Percentiles rank a stretch among this genome's conserved stretches.
These are phyloP conservation scores for Boletus pseudopeckii DNA, from an alignment of 768 basidiomycete species.

Conservation along the genomic window DNA sequence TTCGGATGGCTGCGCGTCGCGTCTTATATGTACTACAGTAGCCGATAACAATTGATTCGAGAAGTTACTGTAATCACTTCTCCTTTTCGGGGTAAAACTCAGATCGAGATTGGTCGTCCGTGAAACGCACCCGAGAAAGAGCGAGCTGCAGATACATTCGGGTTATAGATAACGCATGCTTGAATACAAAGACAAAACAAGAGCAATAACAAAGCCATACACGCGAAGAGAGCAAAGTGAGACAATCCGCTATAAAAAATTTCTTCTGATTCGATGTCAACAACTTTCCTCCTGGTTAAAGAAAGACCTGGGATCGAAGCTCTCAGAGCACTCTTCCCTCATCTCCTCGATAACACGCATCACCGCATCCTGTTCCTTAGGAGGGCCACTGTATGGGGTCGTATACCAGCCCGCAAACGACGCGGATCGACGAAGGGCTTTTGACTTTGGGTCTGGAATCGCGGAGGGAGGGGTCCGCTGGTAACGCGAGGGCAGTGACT, in stretches of 20 bases:
- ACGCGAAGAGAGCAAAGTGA: neutral
- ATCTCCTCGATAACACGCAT: slow-evolving; percentile 19
- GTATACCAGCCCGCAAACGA: slow-evolving; percentile 20
- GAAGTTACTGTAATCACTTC: neutral
- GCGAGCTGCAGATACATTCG: too few species aligned
- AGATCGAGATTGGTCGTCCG: too few species aligned
- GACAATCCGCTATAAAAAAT: neutral
- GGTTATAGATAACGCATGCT: too few species aligned
- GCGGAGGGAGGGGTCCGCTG: neutral
- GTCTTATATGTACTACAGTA: too few species aligned
- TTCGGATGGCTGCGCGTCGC: neutral
- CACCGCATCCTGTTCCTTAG: slow-evolving; percentile 3
- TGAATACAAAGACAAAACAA: neutral
- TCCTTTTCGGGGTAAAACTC: neutral
- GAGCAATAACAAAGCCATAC: neutral
- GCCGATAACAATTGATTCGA: neutral
- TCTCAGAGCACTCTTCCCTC: slow-evolving; percentile 14
- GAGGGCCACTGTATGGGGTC: neutral
- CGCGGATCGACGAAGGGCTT: slow-evolving; percentile 25
- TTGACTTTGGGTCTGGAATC: neutral
- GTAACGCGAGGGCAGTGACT: slow-evolving; percentile 7
- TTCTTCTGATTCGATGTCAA: neutral
- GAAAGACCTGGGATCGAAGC: slow-evolving; percentile 17
- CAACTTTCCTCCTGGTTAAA: slow-evolving; percentile 11
- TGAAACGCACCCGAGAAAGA: too few species aligned